Conservation (phyloP, 495 filamentous ascomycete genomes). For the Clohesyomyces aquaticus region DNA sequence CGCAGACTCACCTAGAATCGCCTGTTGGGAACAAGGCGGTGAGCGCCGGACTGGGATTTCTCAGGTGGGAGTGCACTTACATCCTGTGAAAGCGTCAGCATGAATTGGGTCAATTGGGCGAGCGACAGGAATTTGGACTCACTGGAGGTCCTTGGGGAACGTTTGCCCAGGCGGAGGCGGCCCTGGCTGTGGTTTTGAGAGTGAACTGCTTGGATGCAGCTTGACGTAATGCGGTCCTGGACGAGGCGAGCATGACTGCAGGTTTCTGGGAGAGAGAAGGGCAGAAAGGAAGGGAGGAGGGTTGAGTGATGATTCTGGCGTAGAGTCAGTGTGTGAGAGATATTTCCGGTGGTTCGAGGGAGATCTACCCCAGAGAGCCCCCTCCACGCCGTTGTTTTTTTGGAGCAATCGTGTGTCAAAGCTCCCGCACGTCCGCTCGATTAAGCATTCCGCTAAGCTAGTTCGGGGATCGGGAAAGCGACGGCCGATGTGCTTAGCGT, state of each 20-base stretch:
- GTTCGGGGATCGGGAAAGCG: not conserved
- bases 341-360: not conserved
- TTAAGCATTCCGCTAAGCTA: not conserved
- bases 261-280: not conserved
- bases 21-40: slow-evolving; percentile 53
- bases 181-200: slow-evolving; percentile 61
- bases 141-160: slow-evolving; percentile 93
- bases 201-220: slow-evolving; percentile 50
- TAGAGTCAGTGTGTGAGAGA: slow-evolving; percentile 1
- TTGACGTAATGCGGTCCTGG: slow-evolving; percentile 60
- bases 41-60: slow-evolving; percentile 34
- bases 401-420: not conserved
- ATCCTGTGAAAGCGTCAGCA: slow-evolving; percentile 42
- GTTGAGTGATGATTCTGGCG: not conserved
- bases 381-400: not conserved
- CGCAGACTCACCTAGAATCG: slow-evolving; percentile 68
- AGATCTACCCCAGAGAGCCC: slow-evolving; percentile 7
- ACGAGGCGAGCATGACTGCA: slow-evolving; percentile 37
- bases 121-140: slow-evolving; percentile 50
- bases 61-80: slow-evolving; percentile 40
- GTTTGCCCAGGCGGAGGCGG: slow-evolving; percentile 82
- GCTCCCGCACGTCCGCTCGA: not conserved
- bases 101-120: slow-evolving; percentile 12
- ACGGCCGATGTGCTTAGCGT: not conserved
- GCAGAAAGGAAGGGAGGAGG: slow-evolving; percentile 4